Evolutionary conservation across 805 yeast genomes (phyloP), one percentile per base, ranked within the genome.

Genomic region (Candida insectorum): DNA sequence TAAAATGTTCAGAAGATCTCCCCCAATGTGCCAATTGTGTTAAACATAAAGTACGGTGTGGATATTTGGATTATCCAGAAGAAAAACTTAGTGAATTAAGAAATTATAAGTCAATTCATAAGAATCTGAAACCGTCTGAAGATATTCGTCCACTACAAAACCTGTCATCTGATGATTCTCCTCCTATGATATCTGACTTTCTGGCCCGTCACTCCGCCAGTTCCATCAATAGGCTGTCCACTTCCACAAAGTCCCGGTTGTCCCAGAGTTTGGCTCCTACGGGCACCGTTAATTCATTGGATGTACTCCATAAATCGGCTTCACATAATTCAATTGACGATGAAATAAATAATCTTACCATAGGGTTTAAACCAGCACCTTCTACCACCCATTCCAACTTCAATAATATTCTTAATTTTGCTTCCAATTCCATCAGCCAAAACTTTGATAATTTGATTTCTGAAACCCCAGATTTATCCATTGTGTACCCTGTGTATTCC

Each of bases 1-100:
- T 73, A 40, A 73, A 73, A 48, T 73, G 79, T 40, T 44, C 56
- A 16, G 70, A 65, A 34, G 62, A 63, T 26, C 46, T 65, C 16
- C 71, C 71, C 2, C 48, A 51, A 29, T 65, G 71, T 37, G 28
- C 45, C 33, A 65, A 65, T 42, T 65, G 71, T 47, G 43, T 62
- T 31, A 65, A 65, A 36, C 70, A 65, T 41, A 54, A 59, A 33
- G 60, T 55, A 4, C 53, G 48, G 32, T 65, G 71, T 48, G 69
- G 64, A 5, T 65, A 65, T 40, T 48, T 62, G 24, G 61, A 58
- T 36, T 62, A 54, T 39, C 37, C 60, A 5, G 52, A 48, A 28
- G 60, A 52, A 15, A 62, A 61, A 40, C 34, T 65, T 3, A 49
- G 51, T 6, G 62, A 51, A 27, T 39, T 64, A 16, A 46, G 40